Percentiles rank a stretch among this genome's conserved stretches.
These are phyloP conservation scores for Trichoderma sp. DNA, from an alignment of 2,329 filamentous ascomycete species.

Conservation along the genomic window DNA sequence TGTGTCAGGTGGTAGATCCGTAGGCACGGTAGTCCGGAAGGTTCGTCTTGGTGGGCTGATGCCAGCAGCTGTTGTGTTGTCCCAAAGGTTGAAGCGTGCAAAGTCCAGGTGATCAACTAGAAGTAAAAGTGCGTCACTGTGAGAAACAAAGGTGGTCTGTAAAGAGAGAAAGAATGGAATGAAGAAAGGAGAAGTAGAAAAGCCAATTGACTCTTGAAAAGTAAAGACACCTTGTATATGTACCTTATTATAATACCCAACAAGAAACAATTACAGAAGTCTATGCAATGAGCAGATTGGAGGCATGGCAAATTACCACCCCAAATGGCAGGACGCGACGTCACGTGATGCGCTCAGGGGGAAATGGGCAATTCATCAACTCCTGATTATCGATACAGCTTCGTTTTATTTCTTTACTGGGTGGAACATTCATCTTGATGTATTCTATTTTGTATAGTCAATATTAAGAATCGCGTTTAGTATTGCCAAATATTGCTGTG, in stretches of 20 bases:
- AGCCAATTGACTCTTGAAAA: not conserved
- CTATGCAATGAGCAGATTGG: constrained; percentile 1
- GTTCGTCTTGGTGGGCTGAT: constrained; percentile 15
- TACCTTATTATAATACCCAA: not conserved
- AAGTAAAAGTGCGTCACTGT: not conserved
- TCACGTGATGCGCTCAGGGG: constrained; percentile 9
- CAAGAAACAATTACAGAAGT: not conserved
- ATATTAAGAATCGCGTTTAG: not conserved
- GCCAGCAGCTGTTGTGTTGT: not conserved
- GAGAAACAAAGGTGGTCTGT: not conserved
- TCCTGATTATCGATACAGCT: not conserved
- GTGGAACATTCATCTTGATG: not conserved
- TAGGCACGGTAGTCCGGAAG: not conserved
- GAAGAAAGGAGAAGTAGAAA: not conserved
- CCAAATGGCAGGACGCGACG: not conserved
- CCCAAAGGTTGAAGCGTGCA: constrained; percentile 3
- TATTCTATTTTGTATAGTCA: not conserved
- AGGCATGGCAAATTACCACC: not conserved
- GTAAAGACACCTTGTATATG: not conserved
- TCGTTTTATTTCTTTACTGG: not conserved
- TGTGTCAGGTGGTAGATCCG: not conserved
- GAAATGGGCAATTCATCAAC: not conserved
- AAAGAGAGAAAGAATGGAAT: constrained; percentile 10
- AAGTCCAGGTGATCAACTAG: not conserved
- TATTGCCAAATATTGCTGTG: not conserved